Percentiles rank a stretch among this genome's conserved stretches.
Evolutionary conservation across 495 filamentous ascomycete species (phyloP).

Genomic region (Saxispiralis lemnorum): DNA sequence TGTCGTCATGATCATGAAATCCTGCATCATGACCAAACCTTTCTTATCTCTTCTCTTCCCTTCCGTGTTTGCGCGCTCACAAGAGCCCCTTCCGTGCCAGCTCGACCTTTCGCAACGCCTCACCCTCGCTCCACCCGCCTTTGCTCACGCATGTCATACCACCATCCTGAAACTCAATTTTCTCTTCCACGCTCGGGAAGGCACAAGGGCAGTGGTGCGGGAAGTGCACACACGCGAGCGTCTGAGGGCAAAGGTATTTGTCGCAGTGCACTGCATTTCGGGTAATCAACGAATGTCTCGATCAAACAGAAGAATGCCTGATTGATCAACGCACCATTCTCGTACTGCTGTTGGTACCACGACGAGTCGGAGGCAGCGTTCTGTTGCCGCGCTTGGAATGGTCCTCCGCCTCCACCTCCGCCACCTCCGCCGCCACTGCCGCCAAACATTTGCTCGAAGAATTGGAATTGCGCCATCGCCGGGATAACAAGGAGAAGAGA

Average conservation of each 20-base stretch:
- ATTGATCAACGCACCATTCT: conserved; percentile 25
- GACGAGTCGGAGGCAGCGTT: conserved; percentile 54
- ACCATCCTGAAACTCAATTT: conserved; percentile 71
- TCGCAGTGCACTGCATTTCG: conserved; percentile 46
- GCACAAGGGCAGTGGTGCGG: conserved; percentile 88
- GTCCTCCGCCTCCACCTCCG: too few species aligned
- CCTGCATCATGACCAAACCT: neutral
- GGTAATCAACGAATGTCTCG: neutral
- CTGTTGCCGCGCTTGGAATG: conserved; percentile 35
- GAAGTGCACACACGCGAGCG: conserved; percentile 77
- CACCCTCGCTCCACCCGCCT: conserved; percentile 46
- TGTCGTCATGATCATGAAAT: conserved; percentile 1
- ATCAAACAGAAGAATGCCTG: too few species aligned
- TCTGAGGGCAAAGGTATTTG: conserved; percentile 82
- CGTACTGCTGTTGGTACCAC: conserved; percentile 59
- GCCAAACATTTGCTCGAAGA: conserved; percentile 64
- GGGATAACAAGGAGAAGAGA: conserved; percentile 30
- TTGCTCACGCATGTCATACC: conserved; percentile 64
- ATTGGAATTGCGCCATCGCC: conserved; percentile 52
- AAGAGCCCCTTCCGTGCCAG: conserved; percentile 48
- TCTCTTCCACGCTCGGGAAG: conserved; percentile 66
- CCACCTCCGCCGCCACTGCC: too few species aligned
- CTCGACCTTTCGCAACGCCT: conserved; percentile 25
- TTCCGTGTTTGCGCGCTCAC: conserved; percentile 24
- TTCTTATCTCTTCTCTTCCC: neutral